Conservation (phyloP, 352 stramenopile species). For the Pythium dissimile region DNA sequence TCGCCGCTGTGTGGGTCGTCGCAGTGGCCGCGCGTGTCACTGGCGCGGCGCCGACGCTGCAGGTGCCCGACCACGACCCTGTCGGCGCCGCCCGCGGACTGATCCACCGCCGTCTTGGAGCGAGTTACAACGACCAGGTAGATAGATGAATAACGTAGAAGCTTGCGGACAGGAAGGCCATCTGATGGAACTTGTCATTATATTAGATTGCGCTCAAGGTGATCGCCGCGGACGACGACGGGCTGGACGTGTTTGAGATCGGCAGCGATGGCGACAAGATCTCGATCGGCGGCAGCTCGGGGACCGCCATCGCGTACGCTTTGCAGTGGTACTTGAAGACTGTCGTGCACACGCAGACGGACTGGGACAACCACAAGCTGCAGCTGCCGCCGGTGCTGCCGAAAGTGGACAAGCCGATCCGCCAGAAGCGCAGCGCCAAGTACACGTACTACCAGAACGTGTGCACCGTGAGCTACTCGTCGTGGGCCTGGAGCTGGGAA, state of each 20-base stretch:
- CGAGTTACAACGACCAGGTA: constrained; percentile 64
- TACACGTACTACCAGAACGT: constrained; percentile 93
- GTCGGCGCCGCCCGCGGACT: constrained; percentile 47
- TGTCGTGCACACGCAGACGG: constrained; percentile 66
- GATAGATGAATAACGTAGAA: no score
- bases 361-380: constrained; percentile 77
- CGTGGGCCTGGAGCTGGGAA: constrained; percentile 84
- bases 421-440: constrained; percentile 56
- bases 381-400: constrained; percentile 55
- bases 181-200: not conserved
- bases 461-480: constrained; percentile 90
- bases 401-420: constrained; percentile 27
- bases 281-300: constrained; percentile 34
- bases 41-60: constrained; percentile 18
- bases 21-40: no score
- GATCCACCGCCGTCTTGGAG: constrained; percentile 51
- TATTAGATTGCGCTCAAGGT: constrained; percentile 49
- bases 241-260: constrained; percentile 65
- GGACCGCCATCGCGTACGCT: constrained; percentile 63
- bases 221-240: constrained; percentile 32
- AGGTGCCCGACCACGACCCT: constrained; percentile 39
- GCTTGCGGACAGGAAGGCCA: not conserved
- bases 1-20: no score
- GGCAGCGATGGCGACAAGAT: constrained; percentile 39
- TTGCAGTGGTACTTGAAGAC: constrained; percentile 81